Percentiles rank a stretch among this genome's conserved stretches.
Evolutionary conservation across 192 early-diverging fungal genomes (phyloP).

Genomic region (Coemansia sp.): DNA sequence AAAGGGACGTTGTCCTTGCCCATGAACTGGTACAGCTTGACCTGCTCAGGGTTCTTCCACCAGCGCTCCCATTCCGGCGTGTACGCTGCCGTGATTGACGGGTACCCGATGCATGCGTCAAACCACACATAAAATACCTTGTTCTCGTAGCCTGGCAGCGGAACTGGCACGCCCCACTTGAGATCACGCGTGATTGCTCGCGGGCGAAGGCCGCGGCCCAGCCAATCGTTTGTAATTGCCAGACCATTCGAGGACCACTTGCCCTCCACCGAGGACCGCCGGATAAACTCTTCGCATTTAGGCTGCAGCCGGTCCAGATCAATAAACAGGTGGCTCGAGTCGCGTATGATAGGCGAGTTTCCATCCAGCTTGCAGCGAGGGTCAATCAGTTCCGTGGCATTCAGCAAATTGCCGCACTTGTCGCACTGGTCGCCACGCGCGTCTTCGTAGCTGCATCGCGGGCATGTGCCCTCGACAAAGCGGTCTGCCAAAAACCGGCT

Average conservation of each 20-base stretch:
- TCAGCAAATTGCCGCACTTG: conserved; percentile 82
- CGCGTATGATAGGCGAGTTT: conserved; percentile 71
- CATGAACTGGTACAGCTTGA: conserved; percentile 99
- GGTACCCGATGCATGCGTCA: conserved; percentile 96
- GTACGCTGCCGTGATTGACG: conserved; percentile 96
- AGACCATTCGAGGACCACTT: conserved; percentile 86
- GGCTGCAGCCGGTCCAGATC: conserved; percentile 77
- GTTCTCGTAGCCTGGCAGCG: conserved; percentile 72
- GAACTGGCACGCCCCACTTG: conserved; percentile 97
- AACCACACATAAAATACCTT: conserved; percentile 99
- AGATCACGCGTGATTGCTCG: conserved; percentile 98
- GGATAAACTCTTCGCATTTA: conserved; percentile 72
- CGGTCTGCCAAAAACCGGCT: conserved; percentile 93
- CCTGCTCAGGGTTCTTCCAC: conserved; percentile 98
- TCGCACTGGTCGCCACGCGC: conserved; percentile 99
- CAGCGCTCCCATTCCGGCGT: conserved; percentile 92
- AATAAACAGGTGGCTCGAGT: conserved; percentile 89
- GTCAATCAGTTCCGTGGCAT: conserved; percentile 89
- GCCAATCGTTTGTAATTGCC: conserved; percentile 87
- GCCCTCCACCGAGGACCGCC: conserved; percentile 67
- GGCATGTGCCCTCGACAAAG: conserved; percentile 95
- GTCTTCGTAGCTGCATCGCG: conserved; percentile 82
- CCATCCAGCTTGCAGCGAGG: conserved; percentile 93
- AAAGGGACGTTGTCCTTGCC: conserved; percentile 99
- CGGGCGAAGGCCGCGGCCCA: conserved; percentile 86